phyloP scores from a whole-genome alignment of 345 rosid genomes.

The Corchorus olitorius region DNA sequence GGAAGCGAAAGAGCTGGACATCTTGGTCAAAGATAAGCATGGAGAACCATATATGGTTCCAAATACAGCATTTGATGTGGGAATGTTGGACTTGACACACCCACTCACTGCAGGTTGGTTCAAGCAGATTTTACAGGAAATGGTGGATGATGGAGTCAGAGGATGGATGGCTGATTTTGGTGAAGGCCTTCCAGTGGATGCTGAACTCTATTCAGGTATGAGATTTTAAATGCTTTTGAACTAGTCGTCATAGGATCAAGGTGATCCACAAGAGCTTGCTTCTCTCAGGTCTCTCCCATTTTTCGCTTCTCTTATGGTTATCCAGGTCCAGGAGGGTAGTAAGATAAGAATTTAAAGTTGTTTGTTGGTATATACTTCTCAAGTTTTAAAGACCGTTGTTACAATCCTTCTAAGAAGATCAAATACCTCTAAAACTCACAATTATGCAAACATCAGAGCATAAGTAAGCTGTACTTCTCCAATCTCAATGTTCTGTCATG shows the following conservation, averaged over 20 bases:
- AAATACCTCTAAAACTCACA: background rate
- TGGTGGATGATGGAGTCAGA: conserved; percentile 69
- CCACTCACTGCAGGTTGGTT: conserved; percentile 66
- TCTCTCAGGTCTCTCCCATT: background rate
- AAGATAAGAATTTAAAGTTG: background rate
- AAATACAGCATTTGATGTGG: conserved; percentile 75
- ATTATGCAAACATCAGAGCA: background rate
- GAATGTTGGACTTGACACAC: conserved; percentile 76
- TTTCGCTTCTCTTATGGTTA: background rate
- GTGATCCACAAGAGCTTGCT: background rate
- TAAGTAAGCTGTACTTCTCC: background rate
- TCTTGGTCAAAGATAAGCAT: conserved; percentile 54
- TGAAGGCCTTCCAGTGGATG: conserved; percentile 76
- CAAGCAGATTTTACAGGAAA: conserved; percentile 62
- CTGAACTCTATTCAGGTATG: conserved; percentile 60
- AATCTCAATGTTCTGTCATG: background rate
- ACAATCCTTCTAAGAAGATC: background rate
- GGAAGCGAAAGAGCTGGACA: conserved; percentile 63
- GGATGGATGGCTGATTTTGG: conserved; percentile 94
- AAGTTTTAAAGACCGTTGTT: background rate
- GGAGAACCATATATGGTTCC: conserved; percentile 72
- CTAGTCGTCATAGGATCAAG: conserved; percentile 5
- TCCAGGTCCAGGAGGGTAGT: background rate
- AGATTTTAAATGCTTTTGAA: conserved; percentile 8
- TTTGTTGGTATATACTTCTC: background rate